Base-by-base conservation (phyloP, 73 alveolate genomes). In the Urostyla sp. region DNA sequence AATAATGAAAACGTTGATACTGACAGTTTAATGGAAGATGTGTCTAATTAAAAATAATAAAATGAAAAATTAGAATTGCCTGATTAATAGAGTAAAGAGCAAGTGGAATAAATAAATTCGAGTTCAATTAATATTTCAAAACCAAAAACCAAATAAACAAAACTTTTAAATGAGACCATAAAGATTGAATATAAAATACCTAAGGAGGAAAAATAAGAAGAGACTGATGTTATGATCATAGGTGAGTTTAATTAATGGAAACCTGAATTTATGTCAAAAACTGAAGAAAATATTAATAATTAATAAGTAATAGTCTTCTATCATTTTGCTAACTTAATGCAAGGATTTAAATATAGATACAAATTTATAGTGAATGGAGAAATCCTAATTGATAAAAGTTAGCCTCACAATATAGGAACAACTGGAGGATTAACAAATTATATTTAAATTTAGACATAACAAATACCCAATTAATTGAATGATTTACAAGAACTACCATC, bases 191-290 rank as follows among this genome's bases (percentile, higher is more conserved):
- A 15, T 18, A 35, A 7, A 3, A 48, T 26, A 4, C 4, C 59
- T 0, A 27, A 67, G 30, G 13, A 21, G 21, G 69, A 46, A 23
- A 67, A 46, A n/a, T 51, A 66, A 49, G 80, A 50, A 34, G 80
- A 67, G 0, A 55, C 46, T 18, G 91, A 67, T 48, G 61, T 67
- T 20, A 23, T 72, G 45, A 73, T 83, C 0, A 56, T 83, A 54
- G 91, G 87, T 2, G 83, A 83, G 28, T 83, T 83, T 51, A 83
- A 79, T n/a, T 30, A 72, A 32, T 83, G 91, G 91, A 31, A 35
- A 16, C 87, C 87, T 0, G 80, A 83, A 30, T 18, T 60, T 1
- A 83, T 83, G 91, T 43, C 54, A 36, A n/a, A 67, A 13, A 35
- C 20, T 16, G 21, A 20, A 18, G 23, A 16, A 23, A 18, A 30